Evolutionary conservation across 2,329 filamentous ascomycete genomes (phyloP).

Genomic region (Stagonosporopsis vannaccii): DNA sequence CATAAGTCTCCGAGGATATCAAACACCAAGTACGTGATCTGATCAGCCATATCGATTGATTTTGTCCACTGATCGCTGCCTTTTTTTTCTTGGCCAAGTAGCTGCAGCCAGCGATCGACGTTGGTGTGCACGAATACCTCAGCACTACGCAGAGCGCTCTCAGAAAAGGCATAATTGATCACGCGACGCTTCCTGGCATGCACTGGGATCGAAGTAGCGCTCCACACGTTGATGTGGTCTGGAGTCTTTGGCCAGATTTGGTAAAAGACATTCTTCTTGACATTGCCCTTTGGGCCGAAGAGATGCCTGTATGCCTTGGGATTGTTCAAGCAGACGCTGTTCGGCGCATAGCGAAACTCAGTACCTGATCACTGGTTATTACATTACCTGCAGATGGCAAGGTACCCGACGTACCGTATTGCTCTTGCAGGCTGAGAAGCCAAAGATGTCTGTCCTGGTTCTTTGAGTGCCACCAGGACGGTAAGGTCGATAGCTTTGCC

Average conservation of each 20-base stretch:
- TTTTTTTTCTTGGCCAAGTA: constrained; percentile 7
- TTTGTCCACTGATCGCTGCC: constrained; percentile 16
- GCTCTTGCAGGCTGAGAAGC: constrained; percentile 72
- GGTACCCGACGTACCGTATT: constrained; percentile 54
- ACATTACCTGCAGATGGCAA: too few relatives aligned
- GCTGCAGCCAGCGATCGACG: constrained; percentile 17
- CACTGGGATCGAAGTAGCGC: constrained; percentile 21
- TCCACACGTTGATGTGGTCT: constrained; percentile 46
- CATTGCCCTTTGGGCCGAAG: constrained; percentile 53
- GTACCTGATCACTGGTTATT: constrained; percentile 37
- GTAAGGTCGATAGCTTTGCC: constrained; percentile 18
- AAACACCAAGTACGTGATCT: constrained; percentile 20
- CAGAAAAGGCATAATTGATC: constrained; percentile 52
- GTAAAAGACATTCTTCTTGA: constrained; percentile 55
- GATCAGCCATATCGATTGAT: constrained; percentile 18
- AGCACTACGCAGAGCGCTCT: constrained; percentile 48
- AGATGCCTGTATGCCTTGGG: constrained; percentile 55
- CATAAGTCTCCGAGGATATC: constrained; percentile 37
- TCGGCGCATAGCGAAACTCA: constrained; percentile 68
- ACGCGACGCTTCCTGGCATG: constrained; percentile 51
- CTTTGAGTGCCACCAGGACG: constrained; percentile 67
- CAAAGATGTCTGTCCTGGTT: constrained; percentile 77
- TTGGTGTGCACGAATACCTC: constrained; percentile 49
- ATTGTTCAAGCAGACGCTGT: constrained; percentile 76
- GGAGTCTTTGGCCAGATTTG: constrained; percentile 48